Evolutionary conservation across 2,329 filamentous ascomycete genomes (phyloP).

Genomic region (Elsinoe arachidis): DNA sequence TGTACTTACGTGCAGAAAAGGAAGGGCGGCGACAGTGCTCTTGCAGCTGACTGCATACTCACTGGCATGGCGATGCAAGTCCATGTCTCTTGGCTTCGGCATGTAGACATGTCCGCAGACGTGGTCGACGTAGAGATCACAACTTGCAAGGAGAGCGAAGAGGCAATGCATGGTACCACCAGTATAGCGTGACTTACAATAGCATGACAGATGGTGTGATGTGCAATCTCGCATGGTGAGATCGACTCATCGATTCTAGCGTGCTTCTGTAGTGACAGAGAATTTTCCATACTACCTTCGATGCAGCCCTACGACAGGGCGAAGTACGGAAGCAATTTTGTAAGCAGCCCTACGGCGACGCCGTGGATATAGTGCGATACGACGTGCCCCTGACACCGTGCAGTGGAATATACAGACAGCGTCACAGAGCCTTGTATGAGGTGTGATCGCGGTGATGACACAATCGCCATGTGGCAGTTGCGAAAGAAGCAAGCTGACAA

Average conservation of each 20-base stretch:
- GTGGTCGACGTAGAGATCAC: too few relatives aligned
- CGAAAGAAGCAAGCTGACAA: background rate
- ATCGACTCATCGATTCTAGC: background rate
- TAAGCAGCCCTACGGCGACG: background rate
- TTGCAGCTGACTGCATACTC: too few relatives aligned
- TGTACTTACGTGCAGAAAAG: too few relatives aligned
- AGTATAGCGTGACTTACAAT: too few relatives aligned
- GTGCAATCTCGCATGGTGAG: slow-evolving; percentile 11
- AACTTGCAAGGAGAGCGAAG: too few relatives aligned
- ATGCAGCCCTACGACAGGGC: slow-evolving; percentile 4
- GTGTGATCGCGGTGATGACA: background rate
- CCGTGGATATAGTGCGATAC: background rate
- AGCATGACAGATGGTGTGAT: slow-evolving; percentile 4
- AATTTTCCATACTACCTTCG: background rate
- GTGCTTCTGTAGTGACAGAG: background rate
- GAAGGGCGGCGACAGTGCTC: too few relatives aligned
- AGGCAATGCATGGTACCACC: too few relatives aligned
- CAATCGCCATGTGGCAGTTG: background rate
- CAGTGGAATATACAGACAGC: background rate
- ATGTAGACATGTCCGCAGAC: too few relatives aligned
- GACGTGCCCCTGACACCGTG: background rate
- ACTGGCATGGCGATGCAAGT: too few relatives aligned
- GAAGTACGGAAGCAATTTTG: background rate
- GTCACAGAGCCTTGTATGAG: background rate
- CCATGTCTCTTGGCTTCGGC: too few relatives aligned